Evolutionary conservation across 768 basidiomycete genomes (phyloP).

Genomic region (Strobilomyces dryophilus): DNA sequence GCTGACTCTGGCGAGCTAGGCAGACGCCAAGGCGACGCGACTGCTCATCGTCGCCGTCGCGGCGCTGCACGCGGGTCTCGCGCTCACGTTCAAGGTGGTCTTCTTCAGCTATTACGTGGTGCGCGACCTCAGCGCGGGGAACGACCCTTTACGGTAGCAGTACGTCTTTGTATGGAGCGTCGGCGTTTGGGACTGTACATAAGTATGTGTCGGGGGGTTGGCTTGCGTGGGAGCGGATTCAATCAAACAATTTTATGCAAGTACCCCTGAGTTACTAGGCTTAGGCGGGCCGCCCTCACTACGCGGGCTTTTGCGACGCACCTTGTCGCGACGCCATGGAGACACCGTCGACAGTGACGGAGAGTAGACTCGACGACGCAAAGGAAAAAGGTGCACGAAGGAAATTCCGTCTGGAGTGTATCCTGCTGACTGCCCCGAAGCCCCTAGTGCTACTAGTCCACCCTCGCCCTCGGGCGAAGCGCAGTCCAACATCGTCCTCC

Average conservation of each 20-base stretch:
- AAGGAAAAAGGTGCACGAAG: constrained; percentile 7
- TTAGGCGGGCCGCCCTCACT: neutral
- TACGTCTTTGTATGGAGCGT: neutral
- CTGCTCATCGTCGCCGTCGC: constrained; percentile 76
- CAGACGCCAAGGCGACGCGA: constrained; percentile 82
- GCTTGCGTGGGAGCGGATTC: neutral
- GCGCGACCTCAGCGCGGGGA: constrained; percentile 32
- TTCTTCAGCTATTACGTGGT: constrained; percentile 62
- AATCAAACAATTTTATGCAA: no score
- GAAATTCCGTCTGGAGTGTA: no score
- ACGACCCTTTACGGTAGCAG: constrained; percentile 19
- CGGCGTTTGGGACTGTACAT: neutral
- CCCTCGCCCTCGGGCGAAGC: constrained; percentile 29
- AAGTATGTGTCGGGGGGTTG: neutral
- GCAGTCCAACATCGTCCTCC: constrained; percentile 53
- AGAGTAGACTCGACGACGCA: neutral
- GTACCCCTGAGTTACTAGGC: neutral
- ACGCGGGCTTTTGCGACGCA: no score
- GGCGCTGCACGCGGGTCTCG: constrained; percentile 71
- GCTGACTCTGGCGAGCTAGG: constrained; percentile 38
- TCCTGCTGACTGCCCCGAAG: no score
- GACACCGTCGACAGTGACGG: constrained; percentile 2
- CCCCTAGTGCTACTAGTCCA: no score
- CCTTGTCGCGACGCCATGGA: constrained; percentile 3
- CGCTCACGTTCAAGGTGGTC: constrained; percentile 73